phyloP scores from a whole-genome alignment of 495 filamentous ascomycete species.

The Tuber melanosporum region DNA sequence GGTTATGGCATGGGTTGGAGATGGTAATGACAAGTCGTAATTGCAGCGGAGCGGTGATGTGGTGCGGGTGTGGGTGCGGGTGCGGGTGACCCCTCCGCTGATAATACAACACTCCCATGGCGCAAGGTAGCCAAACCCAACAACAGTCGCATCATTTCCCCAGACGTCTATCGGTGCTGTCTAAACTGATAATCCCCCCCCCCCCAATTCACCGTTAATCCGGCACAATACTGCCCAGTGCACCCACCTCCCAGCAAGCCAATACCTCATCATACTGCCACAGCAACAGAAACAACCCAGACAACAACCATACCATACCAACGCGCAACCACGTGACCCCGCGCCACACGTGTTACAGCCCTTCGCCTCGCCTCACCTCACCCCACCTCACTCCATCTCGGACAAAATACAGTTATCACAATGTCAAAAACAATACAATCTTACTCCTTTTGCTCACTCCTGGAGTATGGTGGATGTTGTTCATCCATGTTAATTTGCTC shows the following conservation, averaged over 20 bases:
- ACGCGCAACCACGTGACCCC: not conserved
- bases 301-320: not conserved
- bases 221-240: too few relatives aligned
- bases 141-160: not conserved
- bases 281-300: not conserved
- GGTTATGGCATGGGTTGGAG: not conserved
- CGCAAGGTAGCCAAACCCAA: not conserved
- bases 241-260: not conserved
- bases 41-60: not conserved
- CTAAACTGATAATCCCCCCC: not conserved
- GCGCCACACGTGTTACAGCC: not conserved
- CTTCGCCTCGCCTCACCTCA: not conserved
- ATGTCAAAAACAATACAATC: too few relatives aligned
- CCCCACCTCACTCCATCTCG: not conserved
- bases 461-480: too few relatives aligned
- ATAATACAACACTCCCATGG: not conserved
- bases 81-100: not conserved
- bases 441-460: too few relatives aligned
- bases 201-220: not conserved
- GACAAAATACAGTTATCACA: not conserved
- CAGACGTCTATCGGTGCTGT: not conserved
- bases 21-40: not conserved
- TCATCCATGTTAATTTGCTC: too few relatives aligned
- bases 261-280: not conserved
- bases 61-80: too few relatives aligned